These are phyloP conservation scores for Lactarius deliciosus DNA, from an alignment of 768 basidiomycete species.

Conservation along the genomic window DNA sequence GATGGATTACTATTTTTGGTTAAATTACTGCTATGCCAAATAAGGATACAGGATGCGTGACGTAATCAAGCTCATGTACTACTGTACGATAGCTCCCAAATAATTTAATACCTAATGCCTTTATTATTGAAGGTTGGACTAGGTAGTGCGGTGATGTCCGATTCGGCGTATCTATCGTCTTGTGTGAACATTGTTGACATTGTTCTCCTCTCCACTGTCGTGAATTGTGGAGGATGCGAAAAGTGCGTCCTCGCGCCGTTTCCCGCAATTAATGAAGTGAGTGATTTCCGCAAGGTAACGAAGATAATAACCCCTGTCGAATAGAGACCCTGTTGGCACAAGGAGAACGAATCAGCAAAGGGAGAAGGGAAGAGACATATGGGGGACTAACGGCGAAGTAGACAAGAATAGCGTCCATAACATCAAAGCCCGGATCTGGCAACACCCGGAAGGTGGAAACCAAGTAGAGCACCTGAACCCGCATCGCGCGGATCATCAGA, in stretches of 20 bases:
- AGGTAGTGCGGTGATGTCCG: constrained; percentile 3
- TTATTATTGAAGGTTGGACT: neutral
- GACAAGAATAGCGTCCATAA: constrained; percentile 17
- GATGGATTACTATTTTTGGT: neutral
- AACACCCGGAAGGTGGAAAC: constrained; percentile 8
- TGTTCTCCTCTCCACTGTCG: constrained; percentile 7
- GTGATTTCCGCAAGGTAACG: constrained; percentile 18
- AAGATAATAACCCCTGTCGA: constrained; percentile 19
- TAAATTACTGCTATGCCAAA: neutral
- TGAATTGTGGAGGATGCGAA: neutral
- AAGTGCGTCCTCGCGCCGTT: neutral
- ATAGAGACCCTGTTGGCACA: constrained; percentile 15
- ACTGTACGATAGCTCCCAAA: neutral
- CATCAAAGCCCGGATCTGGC: constrained; percentile 15
- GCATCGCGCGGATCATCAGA: neutral
- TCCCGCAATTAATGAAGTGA: constrained; percentile 11
- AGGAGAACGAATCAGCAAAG: neutral
- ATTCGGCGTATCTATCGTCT: neutral
- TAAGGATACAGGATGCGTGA: constrained; percentile 10
- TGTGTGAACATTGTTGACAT: neutral
- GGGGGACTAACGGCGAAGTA: constrained; percentile 15
- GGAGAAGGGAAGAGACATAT: neutral
- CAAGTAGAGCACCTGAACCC: constrained; percentile 13
- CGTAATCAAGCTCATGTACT: neutral
- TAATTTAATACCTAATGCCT: constrained; percentile 7